Conservation (phyloP, 805 yeast species). For the Monosporozyma unispora region DNA sequence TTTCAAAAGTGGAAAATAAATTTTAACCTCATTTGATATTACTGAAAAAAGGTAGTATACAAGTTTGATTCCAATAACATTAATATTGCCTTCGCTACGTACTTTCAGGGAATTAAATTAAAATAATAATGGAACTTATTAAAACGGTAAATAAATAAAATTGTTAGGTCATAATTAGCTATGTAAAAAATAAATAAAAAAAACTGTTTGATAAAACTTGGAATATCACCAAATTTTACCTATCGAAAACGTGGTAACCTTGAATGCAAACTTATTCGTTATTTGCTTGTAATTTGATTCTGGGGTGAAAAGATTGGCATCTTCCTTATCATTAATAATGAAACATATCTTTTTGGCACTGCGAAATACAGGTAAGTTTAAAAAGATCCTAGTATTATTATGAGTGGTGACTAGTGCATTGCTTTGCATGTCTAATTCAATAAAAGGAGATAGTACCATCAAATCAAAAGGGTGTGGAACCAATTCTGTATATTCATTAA, state of each 20-base stretch:
- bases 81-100: too few relatives aligned
- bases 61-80: too few relatives aligned
- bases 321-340: neutral
- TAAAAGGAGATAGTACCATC: slow-evolving; percentile 26
- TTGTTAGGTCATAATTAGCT: too few relatives aligned
- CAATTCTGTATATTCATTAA: slow-evolving; percentile 48
- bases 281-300: neutral
- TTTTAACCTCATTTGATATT: too few relatives aligned
- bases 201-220: neutral
- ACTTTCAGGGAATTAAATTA: too few relatives aligned
- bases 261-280: neutral
- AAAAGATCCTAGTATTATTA: neutral
- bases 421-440: neutral
- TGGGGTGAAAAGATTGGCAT: neutral
- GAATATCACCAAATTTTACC: neutral
- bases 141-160: too few relatives aligned
- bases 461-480: slow-evolving; percentile 51
- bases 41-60: too few relatives aligned
- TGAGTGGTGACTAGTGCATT: too few relatives aligned
- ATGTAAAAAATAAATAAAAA: too few relatives aligned
- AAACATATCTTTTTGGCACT: neutral
- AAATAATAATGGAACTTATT: too few relatives aligned
- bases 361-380: neutral
- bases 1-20: too few relatives aligned
- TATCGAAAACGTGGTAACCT: neutral